phyloP scores from a whole-genome alignment of 139 green algal genomes.

The Picochlorum costavermella region DNA sequence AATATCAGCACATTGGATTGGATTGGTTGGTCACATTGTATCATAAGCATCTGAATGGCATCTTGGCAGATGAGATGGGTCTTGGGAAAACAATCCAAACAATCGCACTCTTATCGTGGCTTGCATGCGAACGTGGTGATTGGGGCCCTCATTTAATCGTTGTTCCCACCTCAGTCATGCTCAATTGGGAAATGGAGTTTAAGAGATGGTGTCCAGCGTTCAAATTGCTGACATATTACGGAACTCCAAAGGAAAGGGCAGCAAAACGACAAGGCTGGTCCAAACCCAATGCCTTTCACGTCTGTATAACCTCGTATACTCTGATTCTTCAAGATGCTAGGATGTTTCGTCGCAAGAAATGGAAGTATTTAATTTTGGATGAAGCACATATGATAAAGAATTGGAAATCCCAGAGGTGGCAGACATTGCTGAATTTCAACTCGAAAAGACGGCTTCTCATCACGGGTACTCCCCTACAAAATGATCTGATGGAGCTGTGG shows the following conservation, averaged over 20 bases:
- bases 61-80: slow-evolving; percentile 90
- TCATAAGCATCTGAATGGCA: slow-evolving; percentile 85
- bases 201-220: slow-evolving; percentile 98
- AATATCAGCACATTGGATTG: slow-evolving; percentile 96
- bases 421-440: slow-evolving; percentile 94
- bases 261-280: slow-evolving; percentile 92
- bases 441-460: slow-evolving; percentile 89
- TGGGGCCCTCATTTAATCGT: slow-evolving; percentile 98
- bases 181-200: slow-evolving; percentile 99
- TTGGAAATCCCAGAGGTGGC: slow-evolving; percentile 93
- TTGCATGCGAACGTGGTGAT: slow-evolving; percentile 79
- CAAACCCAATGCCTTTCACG: slow-evolving; percentile 96
- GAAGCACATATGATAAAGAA: slow-evolving; percentile 99
- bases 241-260: slow-evolving; percentile 82
- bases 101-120: slow-evolving; percentile 83
- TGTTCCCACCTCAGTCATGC: slow-evolving; percentile 92
- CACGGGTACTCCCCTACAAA: slow-evolving; percentile 87
- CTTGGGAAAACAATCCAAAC: slow-evolving; percentile 93
- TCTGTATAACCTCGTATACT: slow-evolving; percentile 98
- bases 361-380: slow-evolving; percentile 97
- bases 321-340: slow-evolving; percentile 87
- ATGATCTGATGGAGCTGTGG: slow-evolving; percentile 99
- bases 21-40: slow-evolving; percentile 96
- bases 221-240: slow-evolving; percentile 98
- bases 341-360: slow-evolving; percentile 95